Conservation (phyloP, 768 basidiomycete species). For the Mycena rebaudengoi region DNA sequence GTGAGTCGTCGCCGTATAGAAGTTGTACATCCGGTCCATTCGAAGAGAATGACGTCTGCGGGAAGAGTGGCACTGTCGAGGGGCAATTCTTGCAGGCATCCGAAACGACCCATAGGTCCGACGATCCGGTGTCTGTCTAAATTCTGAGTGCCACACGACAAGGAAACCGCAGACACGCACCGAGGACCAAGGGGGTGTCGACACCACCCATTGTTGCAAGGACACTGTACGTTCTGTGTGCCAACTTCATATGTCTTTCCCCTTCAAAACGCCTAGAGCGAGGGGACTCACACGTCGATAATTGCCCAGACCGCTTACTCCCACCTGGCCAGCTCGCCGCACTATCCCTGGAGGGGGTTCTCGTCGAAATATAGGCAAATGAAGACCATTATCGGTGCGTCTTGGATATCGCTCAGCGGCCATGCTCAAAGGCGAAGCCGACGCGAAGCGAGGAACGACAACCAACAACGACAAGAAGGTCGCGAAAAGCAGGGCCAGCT, state of each 20-base stretch:
- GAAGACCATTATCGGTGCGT: constrained; percentile 43
- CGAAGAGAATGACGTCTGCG: constrained; percentile 57
- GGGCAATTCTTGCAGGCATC: constrained; percentile 59
- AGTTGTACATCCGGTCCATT: constrained; percentile 57
- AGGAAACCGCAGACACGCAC: constrained; percentile 46
- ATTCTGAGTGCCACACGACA: not conserved
- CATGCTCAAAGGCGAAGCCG: constrained; percentile 12
- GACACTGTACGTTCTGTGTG: constrained; percentile 69
- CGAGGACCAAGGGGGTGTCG: constrained; percentile 65
- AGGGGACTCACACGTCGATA: constrained; percentile 64
- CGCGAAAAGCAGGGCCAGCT: constrained; percentile 28
- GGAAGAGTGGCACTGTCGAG: constrained; percentile 54
- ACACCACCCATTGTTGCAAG: constrained; percentile 63
- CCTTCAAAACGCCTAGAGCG: not conserved
- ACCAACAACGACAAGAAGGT: constrained; percentile 18
- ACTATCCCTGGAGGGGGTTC: constrained; percentile 26
- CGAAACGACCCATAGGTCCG: constrained; percentile 79
- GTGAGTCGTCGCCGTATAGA: constrained; percentile 77
- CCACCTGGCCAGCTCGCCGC: constrained; percentile 41
- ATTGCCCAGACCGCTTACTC: constrained; percentile 65
- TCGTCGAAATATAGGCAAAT: constrained; percentile 46
- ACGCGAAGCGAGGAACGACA: constrained; percentile 6
- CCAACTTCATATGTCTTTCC: not conserved
- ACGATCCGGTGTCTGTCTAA: constrained; percentile 74
- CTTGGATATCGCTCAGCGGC: constrained; percentile 13